Evolutionary conservation across 768 basidiomycete genomes (phyloP).

Genomic region (Russula virescens): DNA sequence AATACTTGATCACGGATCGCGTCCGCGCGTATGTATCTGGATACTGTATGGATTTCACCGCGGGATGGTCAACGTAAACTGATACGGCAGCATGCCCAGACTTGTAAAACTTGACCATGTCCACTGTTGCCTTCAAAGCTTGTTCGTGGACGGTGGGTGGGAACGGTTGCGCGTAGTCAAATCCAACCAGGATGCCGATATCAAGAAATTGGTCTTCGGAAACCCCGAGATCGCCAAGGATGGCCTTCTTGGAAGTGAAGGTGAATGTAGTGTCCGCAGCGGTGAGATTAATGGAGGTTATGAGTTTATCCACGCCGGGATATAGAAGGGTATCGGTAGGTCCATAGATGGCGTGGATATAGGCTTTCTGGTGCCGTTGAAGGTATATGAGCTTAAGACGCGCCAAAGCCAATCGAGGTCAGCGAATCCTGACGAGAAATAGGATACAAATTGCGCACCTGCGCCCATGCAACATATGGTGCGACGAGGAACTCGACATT

Average conservation of each 20-base stretch:
- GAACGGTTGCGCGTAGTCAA: slow-evolving; percentile 73
- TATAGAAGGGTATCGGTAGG: slow-evolving; percentile 88
- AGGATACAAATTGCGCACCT: slow-evolving; percentile 51
- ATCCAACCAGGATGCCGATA: slow-evolving; percentile 86
- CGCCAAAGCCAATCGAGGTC: slow-evolving; percentile 4
- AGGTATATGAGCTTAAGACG: slow-evolving; percentile 80
- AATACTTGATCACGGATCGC: slow-evolving; percentile 87
- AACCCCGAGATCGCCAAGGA: slow-evolving; percentile 63
- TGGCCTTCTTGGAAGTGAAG: slow-evolving; percentile 71
- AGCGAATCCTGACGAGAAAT: background rate
- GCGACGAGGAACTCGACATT: slow-evolving; percentile 96
- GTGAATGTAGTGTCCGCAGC: slow-evolving; percentile 67
- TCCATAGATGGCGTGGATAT: slow-evolving; percentile 91
- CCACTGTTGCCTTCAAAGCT: slow-evolving; percentile 77
- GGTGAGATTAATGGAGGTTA: slow-evolving; percentile 78
- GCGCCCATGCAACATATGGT: slow-evolving; percentile 92
- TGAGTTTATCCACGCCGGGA: slow-evolving; percentile 82
- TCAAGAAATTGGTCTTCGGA: slow-evolving; percentile 92
- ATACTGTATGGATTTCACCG: slow-evolving; percentile 76
- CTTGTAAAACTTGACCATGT: slow-evolving; percentile 92
- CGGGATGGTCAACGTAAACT: slow-evolving; percentile 73
- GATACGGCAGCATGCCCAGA: slow-evolving; percentile 76
- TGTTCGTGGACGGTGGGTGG: slow-evolving; percentile 78
- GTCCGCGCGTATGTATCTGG: slow-evolving; percentile 83
- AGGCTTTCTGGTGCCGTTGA: slow-evolving; percentile 85